Evolutionary conservation across 495 filamentous ascomycete genomes (phyloP), one percentile per base, ranked within the genome.

Genomic region (Extremus antarcticus): DNA sequence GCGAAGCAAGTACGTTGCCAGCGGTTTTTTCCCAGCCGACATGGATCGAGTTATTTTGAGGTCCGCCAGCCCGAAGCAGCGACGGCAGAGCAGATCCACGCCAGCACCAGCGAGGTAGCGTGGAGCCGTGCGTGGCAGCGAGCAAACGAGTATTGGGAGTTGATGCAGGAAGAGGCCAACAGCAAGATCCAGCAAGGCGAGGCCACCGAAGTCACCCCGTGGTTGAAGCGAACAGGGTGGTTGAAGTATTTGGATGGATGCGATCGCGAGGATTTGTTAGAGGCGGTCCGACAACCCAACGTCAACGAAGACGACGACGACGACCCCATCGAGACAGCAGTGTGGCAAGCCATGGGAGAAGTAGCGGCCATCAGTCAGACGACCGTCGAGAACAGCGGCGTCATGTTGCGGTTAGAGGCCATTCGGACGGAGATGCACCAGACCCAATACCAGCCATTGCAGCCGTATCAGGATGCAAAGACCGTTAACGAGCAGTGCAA

Each of bases 161-260:
- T n/a, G n/a, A n/a, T n/a, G n/a, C n/a, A n/a, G n/a, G n/a, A n/a
- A n/a, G n/a, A n/a, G n/a, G n/a, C n/a, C n/a, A 19, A 19, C 43
- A 15, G 43, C 13, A 47, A 20, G 1, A 60, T 56, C 35, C 38
- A 52, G 29, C 13, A 22, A 25, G 47, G 47, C n/a, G 47, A 57
- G 38, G 35, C 8, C 17, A 21, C 56, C 25, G 47, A 61, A 23
- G 49, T 60, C n/a, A 60, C 47, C 53, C 53, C 25, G 25, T 60
- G 29, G 57, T 56, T 60, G 25, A 32, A 56, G 43, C 21, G 47
- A 22, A 52, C 53, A 20, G 15, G 45, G 39, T 60, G 39, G 57
- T 22, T 48, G 25, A 43, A 22, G 49, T 57, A 53, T 57, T 57
- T 57, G 38, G 25, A 20, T 9, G 49, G 55, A 15, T 55, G 53